A percentile compares a stretch with the other conserved stretches of the same genome.
Evolutionary conservation across 306 rosid genomes (phyloP).

Genomic region (Lablab purpureus): DNA sequence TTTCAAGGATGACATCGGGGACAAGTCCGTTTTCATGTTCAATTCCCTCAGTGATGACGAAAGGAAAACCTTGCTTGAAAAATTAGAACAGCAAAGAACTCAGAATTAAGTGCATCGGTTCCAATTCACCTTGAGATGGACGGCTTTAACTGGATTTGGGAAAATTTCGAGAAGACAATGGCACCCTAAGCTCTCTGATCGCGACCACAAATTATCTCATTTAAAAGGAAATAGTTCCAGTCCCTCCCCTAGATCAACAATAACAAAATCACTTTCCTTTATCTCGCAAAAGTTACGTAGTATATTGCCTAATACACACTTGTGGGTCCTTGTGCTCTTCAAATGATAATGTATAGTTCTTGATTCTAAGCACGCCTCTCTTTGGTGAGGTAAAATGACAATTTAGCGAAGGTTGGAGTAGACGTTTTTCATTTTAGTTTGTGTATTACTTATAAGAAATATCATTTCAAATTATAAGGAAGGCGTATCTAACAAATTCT

Average conservation of each 20-base stretch:
- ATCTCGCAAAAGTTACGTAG: background rate
- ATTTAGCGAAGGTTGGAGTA: background rate
- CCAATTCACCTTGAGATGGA: constrained; percentile 20
- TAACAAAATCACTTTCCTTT: background rate
- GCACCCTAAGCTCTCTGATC: background rate
- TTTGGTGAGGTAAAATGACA: constrained; percentile 6
- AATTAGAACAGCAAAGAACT: constrained; percentile 66
- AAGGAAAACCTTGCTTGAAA: constrained; percentile 67
- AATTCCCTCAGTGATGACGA: constrained; percentile 71
- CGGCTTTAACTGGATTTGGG: background rate
- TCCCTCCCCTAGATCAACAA: background rate
- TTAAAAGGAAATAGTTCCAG: background rate
- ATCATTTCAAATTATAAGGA: no score
- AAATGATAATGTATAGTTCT: background rate
- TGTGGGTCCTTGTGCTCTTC: background rate
- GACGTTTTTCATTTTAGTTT: background rate
- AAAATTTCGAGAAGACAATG: background rate
- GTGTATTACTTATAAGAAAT: no score
- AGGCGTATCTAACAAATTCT: no score
- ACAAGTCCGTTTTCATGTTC: constrained; percentile 90
- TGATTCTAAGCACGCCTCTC: background rate
- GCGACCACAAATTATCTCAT: background rate
- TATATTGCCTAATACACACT: background rate
- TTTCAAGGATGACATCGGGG: constrained; percentile 89
- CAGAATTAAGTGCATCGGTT: constrained; percentile 25